phyloP scores from a whole-genome alignment of 495 filamentous ascomycete genomes.

The Hyaloscypha hepaticicola region DNA sequence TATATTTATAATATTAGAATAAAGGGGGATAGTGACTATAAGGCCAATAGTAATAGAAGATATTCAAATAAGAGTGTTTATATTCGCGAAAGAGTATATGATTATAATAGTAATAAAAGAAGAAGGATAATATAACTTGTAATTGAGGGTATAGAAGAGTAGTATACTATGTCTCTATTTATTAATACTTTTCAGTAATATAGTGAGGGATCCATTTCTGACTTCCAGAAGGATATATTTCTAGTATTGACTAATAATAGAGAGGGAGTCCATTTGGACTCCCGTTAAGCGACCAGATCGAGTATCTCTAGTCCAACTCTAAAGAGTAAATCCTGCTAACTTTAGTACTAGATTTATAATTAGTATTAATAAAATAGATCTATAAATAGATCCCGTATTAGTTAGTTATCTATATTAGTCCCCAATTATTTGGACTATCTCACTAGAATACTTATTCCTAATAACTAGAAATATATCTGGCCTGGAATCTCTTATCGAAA shows the following conservation, averaged over 20 bases:
- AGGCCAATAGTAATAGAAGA: conserved; percentile 13
- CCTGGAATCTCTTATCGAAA: neutral
- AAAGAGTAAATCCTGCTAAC: neutral
- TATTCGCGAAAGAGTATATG: conserved; percentile 4
- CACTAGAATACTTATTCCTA: neutral
- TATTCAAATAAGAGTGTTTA: conserved; percentile 13
- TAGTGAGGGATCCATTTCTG: conserved; percentile 11
- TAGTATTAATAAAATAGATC: neutral
- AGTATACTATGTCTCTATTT: conserved; percentile 9
- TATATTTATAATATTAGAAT: conserved; percentile 14
- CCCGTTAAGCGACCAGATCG: neutral
- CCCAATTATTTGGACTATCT: neutral
- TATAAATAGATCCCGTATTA: neutral
- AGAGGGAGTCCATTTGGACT: conserved; percentile 14
- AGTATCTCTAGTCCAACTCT: neutral
- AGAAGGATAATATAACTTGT: neutral
- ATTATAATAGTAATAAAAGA: conserved; percentile 6
- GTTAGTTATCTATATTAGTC: neutral
- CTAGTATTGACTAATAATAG: conserved; percentile 12
- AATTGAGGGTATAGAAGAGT: conserved; percentile 2
- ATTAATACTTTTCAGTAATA: conserved; percentile 18
- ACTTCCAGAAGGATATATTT: conserved; percentile 4
- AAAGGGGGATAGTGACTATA: conserved; percentile 9
- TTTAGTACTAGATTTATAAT: neutral
- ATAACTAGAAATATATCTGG: neutral